Evolutionary conservation across 2,329 filamentous ascomycete genomes (phyloP), one percentile per base, ranked within the genome.

Genomic region (Colletotrichum chrysophilum): DNA sequence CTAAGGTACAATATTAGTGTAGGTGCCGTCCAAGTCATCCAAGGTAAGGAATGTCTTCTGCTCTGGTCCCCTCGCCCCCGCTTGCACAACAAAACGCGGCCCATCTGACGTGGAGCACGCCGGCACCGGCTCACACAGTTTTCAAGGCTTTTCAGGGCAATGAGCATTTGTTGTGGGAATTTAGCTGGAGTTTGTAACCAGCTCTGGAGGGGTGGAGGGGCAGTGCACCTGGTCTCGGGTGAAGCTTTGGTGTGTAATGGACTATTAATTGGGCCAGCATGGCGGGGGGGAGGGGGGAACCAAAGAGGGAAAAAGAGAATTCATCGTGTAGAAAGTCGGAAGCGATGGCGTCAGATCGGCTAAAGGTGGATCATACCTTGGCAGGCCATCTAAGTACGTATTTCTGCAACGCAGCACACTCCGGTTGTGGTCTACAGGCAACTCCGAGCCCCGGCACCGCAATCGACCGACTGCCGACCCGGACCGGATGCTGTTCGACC

Each of bases 271-370:
- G 38, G 38, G 38, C 38, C 38, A 43, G 38, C 38, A 18, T 43
- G 38, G 2, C 9, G 38, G 21, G 21, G 24, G 30, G 28, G 18
- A 10, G 34, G n/a, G 21, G 14, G 24, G 28, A 16, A 28, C 26
- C 7, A 58, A 24, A 18, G 18, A 32, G 32, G 18, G 10, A 18
- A 18, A n/a, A n/a, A n/a, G 16, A 12, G 18, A 30, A 30, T 48
- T 48, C 43, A 32, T 18, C 26, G 48, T 24, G 48, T 38, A 24
- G 18, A 10, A 52, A 10, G 34, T 24, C 18, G 43, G 36, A 21
- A 55, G 38, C 36, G 60, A 75, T 76, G 71, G 71, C 74, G 74
- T 74, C 70, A 76, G 70, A 76, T 74, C 69, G 70, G 74, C 73
- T 74, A 70, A 65, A 70, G 48, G 70, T 75, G 74, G 71, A 66